phyloP scores from a whole-genome alignment of 495 filamentous ascomycete genomes.

The Aspergillus ostianus region DNA sequence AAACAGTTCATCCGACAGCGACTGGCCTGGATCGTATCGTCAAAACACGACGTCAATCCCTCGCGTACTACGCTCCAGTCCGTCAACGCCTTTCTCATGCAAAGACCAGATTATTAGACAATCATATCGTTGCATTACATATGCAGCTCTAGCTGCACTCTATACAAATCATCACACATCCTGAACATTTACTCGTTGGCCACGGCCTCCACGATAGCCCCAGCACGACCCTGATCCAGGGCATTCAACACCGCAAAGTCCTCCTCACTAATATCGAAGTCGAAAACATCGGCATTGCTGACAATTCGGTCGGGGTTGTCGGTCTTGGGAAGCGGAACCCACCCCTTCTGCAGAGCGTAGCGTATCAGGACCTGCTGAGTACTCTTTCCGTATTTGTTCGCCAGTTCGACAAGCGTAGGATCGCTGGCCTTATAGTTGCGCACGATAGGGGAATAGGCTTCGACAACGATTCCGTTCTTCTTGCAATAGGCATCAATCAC shows the following conservation, averaged over 20 bases:
- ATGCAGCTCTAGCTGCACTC: neutral
- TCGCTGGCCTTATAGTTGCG: constrained; percentile 60
- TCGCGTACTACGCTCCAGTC: constrained; percentile 78
- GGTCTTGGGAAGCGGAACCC: constrained; percentile 74
- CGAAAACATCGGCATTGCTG: constrained; percentile 64
- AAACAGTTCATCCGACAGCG: constrained; percentile 76
- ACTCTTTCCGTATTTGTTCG: constrained; percentile 51
- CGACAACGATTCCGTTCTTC: constrained; percentile 56
- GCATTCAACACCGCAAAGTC: constrained; percentile 65
- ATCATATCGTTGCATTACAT: neutral
- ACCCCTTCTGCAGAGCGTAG: constrained; percentile 64
- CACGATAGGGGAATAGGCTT: constrained; percentile 67
- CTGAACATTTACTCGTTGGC: constrained; percentile 39
- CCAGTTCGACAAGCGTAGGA: constrained; percentile 48
- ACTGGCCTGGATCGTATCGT: constrained; percentile 74
- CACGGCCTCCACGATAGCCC: constrained; percentile 53
- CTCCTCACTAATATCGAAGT: constrained; percentile 59
- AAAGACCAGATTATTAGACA: constrained; percentile 37
- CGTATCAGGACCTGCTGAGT: constrained; percentile 55
- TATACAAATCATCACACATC: constrained; percentile 5
- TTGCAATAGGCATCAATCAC: constrained; percentile 60
- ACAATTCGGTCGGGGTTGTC: constrained; percentile 59
- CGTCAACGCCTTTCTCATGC: constrained; percentile 85
- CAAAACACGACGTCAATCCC: constrained; percentile 73
- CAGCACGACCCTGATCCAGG: constrained; percentile 60